A percentile compares a stretch with the other conserved stretches of the same genome.
These are phyloP conservation scores for Poterioochromonas sp. DNA, from an alignment of 352 stramenopile genomes.

Conservation along the genomic window DNA sequence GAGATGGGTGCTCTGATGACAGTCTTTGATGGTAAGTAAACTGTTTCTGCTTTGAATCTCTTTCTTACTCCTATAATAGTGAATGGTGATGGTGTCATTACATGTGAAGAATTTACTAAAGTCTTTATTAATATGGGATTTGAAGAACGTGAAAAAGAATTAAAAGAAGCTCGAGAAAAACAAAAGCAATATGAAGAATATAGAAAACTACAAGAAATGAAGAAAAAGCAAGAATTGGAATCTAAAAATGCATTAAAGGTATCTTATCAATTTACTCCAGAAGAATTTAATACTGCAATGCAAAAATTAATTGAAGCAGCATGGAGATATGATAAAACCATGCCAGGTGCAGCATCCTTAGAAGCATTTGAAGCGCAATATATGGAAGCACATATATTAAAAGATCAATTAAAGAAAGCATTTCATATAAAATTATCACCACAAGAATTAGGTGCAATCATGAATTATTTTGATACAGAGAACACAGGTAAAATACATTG, in stretches of 20 bases:
- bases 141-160: slow-evolving; percentile 32
- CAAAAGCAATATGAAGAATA: not conserved
- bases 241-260: slow-evolving; percentile 15
- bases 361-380: slow-evolving; percentile 16
- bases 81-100: slow-evolving; percentile 28
- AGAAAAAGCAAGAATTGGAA: not conserved
- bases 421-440: slow-evolving; percentile 1
- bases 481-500: not conserved
- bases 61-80: not conserved
- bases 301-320: slow-evolving; percentile 23
- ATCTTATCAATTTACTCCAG: slow-evolving; percentile 22
- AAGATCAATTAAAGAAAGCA: slow-evolving; percentile 5
- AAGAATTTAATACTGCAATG: slow-evolving; percentile 1
- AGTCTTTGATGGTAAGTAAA: slow-evolving; percentile 29
- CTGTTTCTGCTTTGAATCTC: not conserved
- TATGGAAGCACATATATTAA: slow-evolving; percentile 25
- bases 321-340: slow-evolving; percentile 29
- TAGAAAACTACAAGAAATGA: not conserved
- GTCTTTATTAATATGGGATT: slow-evolving; percentile 29
- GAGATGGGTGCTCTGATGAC: slow-evolving; percentile 26
- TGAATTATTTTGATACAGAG: slow-evolving; percentile 34
- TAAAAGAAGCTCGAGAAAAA: slow-evolving; percentile 9
- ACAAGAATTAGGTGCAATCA: slow-evolving; percentile 23
- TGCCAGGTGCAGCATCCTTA: slow-evolving; percentile 15
- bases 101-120: slow-evolving; percentile 28